Evolutionary conservation across 176 grass and related monocot species (phyloP), one percentile per base, ranked within the genome.

Genomic region (Hordeum marinum): DNA sequence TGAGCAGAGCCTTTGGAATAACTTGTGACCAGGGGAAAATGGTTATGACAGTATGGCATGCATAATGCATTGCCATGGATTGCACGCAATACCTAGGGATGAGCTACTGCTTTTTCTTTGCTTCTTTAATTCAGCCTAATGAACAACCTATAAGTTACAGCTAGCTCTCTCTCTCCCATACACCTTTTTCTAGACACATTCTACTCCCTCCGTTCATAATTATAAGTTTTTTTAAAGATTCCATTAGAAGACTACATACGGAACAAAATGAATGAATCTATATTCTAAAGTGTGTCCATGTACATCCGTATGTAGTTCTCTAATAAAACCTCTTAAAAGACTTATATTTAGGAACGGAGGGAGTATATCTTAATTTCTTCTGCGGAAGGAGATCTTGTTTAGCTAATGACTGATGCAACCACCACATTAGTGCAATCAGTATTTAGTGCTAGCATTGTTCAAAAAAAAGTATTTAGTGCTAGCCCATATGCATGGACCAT

Each of bases 81-180:
- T 71, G 14, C 83, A 85, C 64, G 83, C 83, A 52, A 90, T 78
- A 23, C 72, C 83, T 62, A 85, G 12, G 37, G 75, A 76, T 36
- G 24, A 72, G 50, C 11, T 36, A 61, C 63, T 27, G 14, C 14
- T 14, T 57, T 21, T 57, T 8, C 54, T 57, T 57, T 18, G 9
- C 54, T 57, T 46, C 32, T 78, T 54, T 34, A 34, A 4, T 67
- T 67, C 31, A 9, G 18, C 31, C 29, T 71, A 57, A 64, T 50
- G 74, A 63, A 37, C 21, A 76, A 3, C 52, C 76, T 37, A 60
- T 15, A 39, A 15, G 69, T 31, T 62, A 32, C 68, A 39, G 9
- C 43, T 61, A 68, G 50, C 15, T 52, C 73, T 54, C 50, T 48
- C 1, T 54, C 50, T 48, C 1, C 20, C 3, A 8, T 27, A 27